phyloP scores from a whole-genome alignment of 192 early-diverging fungal genomes.

The Kickxella alabastrina region DNA sequence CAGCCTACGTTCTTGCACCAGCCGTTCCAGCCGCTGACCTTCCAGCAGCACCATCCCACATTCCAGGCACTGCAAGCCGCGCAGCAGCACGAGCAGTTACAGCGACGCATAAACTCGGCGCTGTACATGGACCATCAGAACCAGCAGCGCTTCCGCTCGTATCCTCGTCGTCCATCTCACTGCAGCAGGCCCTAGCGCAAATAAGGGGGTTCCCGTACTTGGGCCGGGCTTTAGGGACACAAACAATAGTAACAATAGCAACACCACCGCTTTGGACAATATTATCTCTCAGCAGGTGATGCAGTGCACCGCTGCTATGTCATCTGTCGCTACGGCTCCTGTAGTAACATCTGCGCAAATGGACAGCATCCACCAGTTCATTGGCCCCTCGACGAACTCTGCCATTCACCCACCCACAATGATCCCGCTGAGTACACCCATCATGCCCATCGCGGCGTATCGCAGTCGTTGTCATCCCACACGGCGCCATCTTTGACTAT shows the following conservation, averaged over 20 bases:
- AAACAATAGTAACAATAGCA: not conserved
- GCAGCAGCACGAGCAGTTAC: conserved; percentile 10
- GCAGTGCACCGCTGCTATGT: conserved; percentile 5
- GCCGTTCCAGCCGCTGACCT: not conserved
- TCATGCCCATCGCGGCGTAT: conserved; percentile 1
- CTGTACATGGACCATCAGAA: conserved; percentile 8
- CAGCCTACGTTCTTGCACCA: not conserved
- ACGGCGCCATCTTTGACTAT: no score
- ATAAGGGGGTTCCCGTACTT: not conserved
- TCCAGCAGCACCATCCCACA: not conserved
- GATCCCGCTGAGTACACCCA: not conserved
- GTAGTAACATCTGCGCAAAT: not conserved
- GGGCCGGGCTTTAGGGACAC: not conserved
- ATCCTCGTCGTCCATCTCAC: conserved; percentile 9
- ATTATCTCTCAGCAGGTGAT: conserved; percentile 8
- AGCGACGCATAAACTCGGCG: conserved; percentile 1
- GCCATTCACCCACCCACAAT: not conserved
- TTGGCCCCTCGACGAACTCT: not conserved
- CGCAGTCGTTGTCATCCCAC: no score
- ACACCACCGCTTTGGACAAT: conserved; percentile 1
- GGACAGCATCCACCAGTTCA: conserved; percentile 1
- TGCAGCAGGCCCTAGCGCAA: conserved; percentile 4
- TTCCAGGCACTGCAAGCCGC: conserved; percentile 6
- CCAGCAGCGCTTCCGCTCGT: conserved; percentile 11
- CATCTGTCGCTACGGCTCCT: not conserved